Base-by-base conservation (phyloP, 495 filamentous ascomycete genomes). In the Mytilinidion resinicola region DNA sequence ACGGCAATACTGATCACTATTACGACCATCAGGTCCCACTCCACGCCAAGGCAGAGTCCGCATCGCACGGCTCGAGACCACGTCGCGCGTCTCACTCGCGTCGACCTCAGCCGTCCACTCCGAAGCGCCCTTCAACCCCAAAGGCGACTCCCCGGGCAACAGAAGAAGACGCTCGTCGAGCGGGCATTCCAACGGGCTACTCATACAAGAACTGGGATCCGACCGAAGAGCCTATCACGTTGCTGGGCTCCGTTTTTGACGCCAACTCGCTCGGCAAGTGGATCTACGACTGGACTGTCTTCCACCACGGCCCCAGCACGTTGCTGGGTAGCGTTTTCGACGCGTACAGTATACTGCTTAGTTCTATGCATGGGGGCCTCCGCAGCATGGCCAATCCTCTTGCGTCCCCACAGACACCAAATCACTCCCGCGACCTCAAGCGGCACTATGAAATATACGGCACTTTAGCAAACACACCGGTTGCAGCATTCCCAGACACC, bases 261-360 rank as follows among this genome's bases (percentile, higher is more conserved):
- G 89, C 93, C 72, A 96, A 96, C 80, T 93, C 89, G 21, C 80
- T 98, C 15, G 93, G 93, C 67, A 96, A 96, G 73, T 98, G 93
- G 93, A 91, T 98, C 70, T 98, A 96, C 77, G 95, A 98, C 79
- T 98, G 93, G 93, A 96, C 93, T 30, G 89, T 96, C 57, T 96
- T 89, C 76, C 85, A 87, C 71, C 87, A 95, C 63, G 90, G 90
- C 44, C 80, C 90, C 9, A 82, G 82, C 25, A 90, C 89, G 4
- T n/a, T n/a, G n/a, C n/a, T n/a, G n/a, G n/a, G n/a, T n/a, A n/a
- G n/a, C n/a, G n/a, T n/a, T n/a, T n/a, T n/a, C n/a, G n/a, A n/a
- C n/a, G n/a, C n/a, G n/a, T n/a, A n/a, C n/a, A n/a, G n/a, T n/a
- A n/a, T n/a, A n/a, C n/a, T n/a, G n/a, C n/a, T n/a, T n/a, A n/a